Base-by-base conservation (phyloP, 441 rosid genomes). In the Erysimum cheiri region DNA sequence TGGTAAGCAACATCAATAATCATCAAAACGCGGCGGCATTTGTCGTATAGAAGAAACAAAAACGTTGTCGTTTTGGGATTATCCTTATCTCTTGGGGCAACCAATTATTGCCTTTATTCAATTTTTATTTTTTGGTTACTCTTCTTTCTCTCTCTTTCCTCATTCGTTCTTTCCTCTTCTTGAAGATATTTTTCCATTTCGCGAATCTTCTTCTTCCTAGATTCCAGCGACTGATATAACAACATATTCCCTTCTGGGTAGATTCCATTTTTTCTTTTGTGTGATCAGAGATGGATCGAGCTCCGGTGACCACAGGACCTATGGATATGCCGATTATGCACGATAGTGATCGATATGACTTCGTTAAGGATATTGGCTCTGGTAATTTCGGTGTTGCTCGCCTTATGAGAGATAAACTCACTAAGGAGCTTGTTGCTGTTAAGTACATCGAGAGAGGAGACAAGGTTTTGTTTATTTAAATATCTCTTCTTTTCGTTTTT, bases 381-480 rank as follows among this genome's bases (percentile, higher is more conserved):
- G 92, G 90, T 41, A 87, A 87, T 73, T 85, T 87, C 37, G 90
- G 90, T 0, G 79, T 87, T 1, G 90, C 90, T 22, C 71, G 92
- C 32, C 83, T 87, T 17, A 87, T 87, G 92, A 81, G 79, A 49
- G 90, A 87, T 56, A 81, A 82, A 70, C 65, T 81, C 22, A 82
- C 87, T 11, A 80, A 72, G 60, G 93, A 85, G 75, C 88, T 85
- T 14, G 90, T 85, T 60, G 92, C 92, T 74, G 88, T 87, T 32
- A 87, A 87, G 81, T 87, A 85, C 66, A 85, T 87, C 77, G 93
- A 87, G 74, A 70, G 93, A 63, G 93, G 93, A 67, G 87, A 85
- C 32, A 87, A 82, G 88, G 93, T 85, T 33, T 36, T 41, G 0
- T 2, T 29, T 2, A 5, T 14, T 8, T 31, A 7, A 43, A 60